These are phyloP conservation scores for Pythium chondricola DNA, from an alignment of 352 stramenopile species.

Conservation along the genomic window DNA sequence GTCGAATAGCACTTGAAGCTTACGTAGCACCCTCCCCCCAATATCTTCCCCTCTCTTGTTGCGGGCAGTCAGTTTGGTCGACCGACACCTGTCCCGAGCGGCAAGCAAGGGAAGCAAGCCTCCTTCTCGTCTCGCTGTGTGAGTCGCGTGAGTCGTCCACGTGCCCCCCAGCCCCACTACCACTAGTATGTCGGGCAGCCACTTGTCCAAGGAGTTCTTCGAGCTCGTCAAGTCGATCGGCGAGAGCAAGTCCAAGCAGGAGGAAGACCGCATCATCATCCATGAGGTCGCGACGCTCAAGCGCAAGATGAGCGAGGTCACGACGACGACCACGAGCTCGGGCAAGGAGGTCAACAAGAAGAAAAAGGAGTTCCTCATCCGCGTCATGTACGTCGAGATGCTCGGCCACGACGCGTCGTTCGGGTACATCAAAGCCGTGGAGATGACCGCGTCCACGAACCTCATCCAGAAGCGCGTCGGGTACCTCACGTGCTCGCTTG, in stretches of 20 bases:
- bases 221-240: constrained; percentile 99
- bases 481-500: constrained; percentile 94
- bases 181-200: constrained; percentile 83
- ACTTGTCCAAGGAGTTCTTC: constrained; percentile 98
- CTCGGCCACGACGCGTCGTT: constrained; percentile 99
- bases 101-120: too few species aligned
- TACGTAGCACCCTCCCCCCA: constrained; percentile 12
- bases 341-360: constrained; percentile 89
- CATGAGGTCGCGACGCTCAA: constrained; percentile 95
- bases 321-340: constrained; percentile 62
- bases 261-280: constrained; percentile 99
- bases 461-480: constrained; percentile 98
- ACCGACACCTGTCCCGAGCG: too few species aligned
- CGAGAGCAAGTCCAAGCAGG: constrained; percentile 99
- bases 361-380: constrained; percentile 98
- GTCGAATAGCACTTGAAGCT: constrained; percentile 21
- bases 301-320: constrained; percentile 90
- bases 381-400: constrained; percentile 99
- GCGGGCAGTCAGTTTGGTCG: constrained; percentile 15
- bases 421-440: constrained; percentile 97
- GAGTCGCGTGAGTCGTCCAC: too few species aligned
- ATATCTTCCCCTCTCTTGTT: constrained; percentile 14
- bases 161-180: too few species aligned
- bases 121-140: too few species aligned
- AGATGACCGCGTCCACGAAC: constrained; percentile 96